Evolutionary conservation across 164 flowering plant genomes (phyloP).

Genomic region (Annona squamosa): DNA sequence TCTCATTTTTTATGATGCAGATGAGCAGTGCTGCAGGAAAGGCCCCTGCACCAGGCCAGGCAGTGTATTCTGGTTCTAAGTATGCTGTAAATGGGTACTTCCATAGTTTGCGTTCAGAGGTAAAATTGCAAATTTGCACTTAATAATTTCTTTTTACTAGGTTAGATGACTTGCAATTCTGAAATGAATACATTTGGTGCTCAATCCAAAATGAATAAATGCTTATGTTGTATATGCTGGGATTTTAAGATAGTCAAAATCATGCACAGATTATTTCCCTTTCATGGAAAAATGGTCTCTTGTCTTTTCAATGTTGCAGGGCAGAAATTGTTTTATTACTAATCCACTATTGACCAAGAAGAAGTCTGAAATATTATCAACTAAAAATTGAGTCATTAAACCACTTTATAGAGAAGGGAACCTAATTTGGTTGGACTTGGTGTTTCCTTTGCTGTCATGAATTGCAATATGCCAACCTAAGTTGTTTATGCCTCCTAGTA

Average conservation of each 20-base stretch:
- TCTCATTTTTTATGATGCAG: constrained; percentile 31
- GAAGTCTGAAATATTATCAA: no score
- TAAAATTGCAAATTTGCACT: constrained; percentile 15
- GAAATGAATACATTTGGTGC: neutral
- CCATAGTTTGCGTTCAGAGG: constrained; percentile 92
- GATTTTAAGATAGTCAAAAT: no score
- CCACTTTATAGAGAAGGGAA: no score
- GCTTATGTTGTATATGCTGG: neutral
- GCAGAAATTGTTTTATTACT: neutral
- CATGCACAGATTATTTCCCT: neutral
- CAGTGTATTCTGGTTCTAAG: constrained; percentile 90
- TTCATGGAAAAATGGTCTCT: neutral
- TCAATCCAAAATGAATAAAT: no score
- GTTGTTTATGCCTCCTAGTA: neutral
- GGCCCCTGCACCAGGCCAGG: constrained; percentile 93
- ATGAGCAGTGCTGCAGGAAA: constrained; percentile 99
- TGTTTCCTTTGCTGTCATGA: neutral
- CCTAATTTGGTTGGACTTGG: neutral
- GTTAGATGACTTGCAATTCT: neutral
- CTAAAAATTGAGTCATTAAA: no score
- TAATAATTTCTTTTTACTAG: neutral
- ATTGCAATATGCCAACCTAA: neutral
- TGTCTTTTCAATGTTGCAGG: neutral
- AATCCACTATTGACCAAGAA: neutral
- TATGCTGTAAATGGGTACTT: constrained; percentile 91